Base-by-base conservation (phyloP, 2,329 filamentous ascomycete genomes). In the Hymenoscyphus scutula region DNA sequence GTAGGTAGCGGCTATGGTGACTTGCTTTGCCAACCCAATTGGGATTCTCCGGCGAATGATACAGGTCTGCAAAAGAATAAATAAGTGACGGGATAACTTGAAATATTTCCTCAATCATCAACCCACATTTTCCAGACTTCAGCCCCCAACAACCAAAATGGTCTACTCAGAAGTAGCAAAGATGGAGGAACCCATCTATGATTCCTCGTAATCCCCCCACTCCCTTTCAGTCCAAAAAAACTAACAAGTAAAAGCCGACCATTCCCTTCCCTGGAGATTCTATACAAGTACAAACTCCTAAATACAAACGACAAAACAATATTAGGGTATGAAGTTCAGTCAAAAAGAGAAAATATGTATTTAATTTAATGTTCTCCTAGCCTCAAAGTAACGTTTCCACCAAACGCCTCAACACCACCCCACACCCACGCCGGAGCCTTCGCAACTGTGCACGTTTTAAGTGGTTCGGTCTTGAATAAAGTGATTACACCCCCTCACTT, bases 381-480 rank as follows among this genome's bases (percentile, higher is more conserved):
- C 41, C 8, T 48, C 6, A 48, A 48, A 54, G 30, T 54, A 2
- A 54, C 53, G 1, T 76, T 75, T 53, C 74, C 75, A 0, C 78
- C 78, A 0, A 72, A 75, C 51, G 75, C 65, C 34, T 72, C 75
- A 6, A 79, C 78, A 0, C 79, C 80, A 1, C 77, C 80, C 0
- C 80, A 82, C 65, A 75, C 75, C 0, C 81, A 82, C 60, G 77
- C 75, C 1, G 78, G 77, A 2, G 78, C 78, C 3, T 74, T 77
- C 0, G 78, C 79, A 10, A 68, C 76, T 1, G 79, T 73, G 1
- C 71, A 76, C 25, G 71, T 81, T 2, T 64, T 78, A 37, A 69
- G 71, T 19, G 80, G 79, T 17, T 67, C 72, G 4, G 60, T 79
- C 5, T 65, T 78, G 5, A 82, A 79, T 60, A 78, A 48, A 11